A percentile compares a stretch with the other conserved stretches of the same genome.
These are phyloP conservation scores for Cutaneotrichosporon arboriforme DNA, from an alignment of 1,284 basidiomycete species.

Conservation along the genomic window DNA sequence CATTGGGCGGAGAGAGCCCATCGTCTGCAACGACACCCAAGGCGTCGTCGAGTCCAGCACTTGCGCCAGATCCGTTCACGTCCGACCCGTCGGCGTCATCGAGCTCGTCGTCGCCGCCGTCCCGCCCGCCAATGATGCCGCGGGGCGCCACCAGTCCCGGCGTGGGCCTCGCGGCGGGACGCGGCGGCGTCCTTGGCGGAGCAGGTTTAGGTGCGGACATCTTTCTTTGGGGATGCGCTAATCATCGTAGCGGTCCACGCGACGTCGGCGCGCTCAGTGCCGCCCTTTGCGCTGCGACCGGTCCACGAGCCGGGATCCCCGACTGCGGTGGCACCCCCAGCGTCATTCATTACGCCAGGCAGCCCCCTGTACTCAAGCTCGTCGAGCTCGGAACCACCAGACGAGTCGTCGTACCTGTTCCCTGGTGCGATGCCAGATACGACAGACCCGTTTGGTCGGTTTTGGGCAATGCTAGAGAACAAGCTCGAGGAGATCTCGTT, in stretches of 20 bases:
- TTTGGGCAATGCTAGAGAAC: constrained; percentile 48
- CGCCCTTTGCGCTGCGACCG: constrained; percentile 35
- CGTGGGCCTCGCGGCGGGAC: constrained; percentile 7
- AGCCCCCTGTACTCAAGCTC: constrained; percentile 31
- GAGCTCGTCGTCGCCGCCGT: not conserved
- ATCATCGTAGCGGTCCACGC: constrained; percentile 8
- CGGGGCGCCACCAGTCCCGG: not conserved
- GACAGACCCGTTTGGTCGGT: constrained; percentile 45
- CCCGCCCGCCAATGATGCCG: not conserved
- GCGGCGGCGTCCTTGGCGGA: not conserved
- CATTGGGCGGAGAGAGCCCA: not conserved
- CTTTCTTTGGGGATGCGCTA: not conserved
- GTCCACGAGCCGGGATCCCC: not conserved
- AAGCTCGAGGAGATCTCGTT: constrained; percentile 45
- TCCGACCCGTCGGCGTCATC: not conserved
- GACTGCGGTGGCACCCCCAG: constrained; percentile 2
- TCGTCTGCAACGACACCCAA: not conserved
- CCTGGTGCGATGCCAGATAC: constrained; percentile 35
- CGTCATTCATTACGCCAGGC: constrained; percentile 1
- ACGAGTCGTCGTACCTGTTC: constrained; percentile 31
- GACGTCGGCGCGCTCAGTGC: constrained; percentile 20
- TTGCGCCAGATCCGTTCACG: not conserved
- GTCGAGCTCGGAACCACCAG: constrained; percentile 30
- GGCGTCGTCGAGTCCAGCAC: not conserved
- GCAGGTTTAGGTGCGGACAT: constrained; percentile 9